phyloP scores from a whole-genome alignment of 805 yeast species.

The Spathaspora gorwiae region DNA sequence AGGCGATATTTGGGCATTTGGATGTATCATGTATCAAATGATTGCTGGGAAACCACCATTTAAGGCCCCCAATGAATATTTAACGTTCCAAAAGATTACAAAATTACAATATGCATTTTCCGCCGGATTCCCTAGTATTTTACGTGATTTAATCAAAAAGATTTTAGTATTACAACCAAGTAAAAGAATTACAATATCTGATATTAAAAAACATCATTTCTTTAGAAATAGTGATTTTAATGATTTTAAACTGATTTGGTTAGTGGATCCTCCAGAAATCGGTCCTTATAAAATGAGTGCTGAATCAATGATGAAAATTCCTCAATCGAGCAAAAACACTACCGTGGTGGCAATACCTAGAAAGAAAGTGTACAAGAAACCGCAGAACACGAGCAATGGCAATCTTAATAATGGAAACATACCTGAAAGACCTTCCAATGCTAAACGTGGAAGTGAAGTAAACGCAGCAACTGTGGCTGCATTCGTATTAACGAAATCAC shows the following conservation, averaged over 20 bases:
- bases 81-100: conserved; percentile 77
- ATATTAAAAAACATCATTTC: conserved; percentile 67
- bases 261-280: conserved; percentile 55
- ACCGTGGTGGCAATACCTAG: conserved; percentile 1
- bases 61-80: conserved; percentile 76
- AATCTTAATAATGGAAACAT: not conserved
- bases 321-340: conserved; percentile 24
- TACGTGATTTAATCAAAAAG: conserved; percentile 62
- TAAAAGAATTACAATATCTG: conserved; percentile 52
- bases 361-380: conserved; percentile 10
- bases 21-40: conserved; percentile 58
- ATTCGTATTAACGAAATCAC: conserved; percentile 29
- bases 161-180: conserved; percentile 71
- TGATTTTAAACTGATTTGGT: conserved; percentile 67
- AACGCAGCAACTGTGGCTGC: conserved; percentile 41
- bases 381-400: not conserved
- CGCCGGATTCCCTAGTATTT: conserved; percentile 54
- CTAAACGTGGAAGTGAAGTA: conserved; percentile 8
- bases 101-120: conserved; percentile 75
- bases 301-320: conserved; percentile 73
- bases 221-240: conserved; percentile 65
- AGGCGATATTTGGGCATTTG: conserved; percentile 60
- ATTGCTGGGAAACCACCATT: conserved; percentile 72
- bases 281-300: conserved; percentile 74
- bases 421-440: not conserved